Base-by-base conservation (phyloP, 495 filamentous ascomycete species). In the Aspergillus campestris region DNA sequence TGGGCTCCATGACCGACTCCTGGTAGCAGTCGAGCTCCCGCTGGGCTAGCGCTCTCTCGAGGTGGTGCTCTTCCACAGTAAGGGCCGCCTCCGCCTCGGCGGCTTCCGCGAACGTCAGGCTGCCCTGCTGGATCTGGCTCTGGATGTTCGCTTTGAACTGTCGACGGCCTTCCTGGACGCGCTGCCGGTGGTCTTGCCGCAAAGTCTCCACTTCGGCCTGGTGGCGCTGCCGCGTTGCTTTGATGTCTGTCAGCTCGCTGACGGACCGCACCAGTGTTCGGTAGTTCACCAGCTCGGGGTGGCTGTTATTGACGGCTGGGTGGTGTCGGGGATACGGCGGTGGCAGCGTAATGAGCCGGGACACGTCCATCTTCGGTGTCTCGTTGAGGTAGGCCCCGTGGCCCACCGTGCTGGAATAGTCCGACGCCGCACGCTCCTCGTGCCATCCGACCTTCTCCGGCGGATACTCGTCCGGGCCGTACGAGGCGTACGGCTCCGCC, bases 241-340 rank as follows among this genome's bases (percentile, higher is more conserved):
- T 80, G 32, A 89, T 69, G 51, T 89, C 85, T 5, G 74, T 71
- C 43, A 91, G 65, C 52, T 96, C 87, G 48, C 80, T 84, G 13
- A 96, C 71, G 0, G 75, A 71, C 10, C 94, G 82, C 12, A 95
- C 84, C 0, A 81, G 68, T 7, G 74, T 81, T 31, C 92, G 79
- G 18, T 88, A 87, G 0, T 82, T 72, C 0, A 89, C 75, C 7
- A 98, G 75, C 44, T 92, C 83, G 0, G 92, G 92, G 59, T 98
- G 92, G 55, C 80, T 88, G 56, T 98, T 98, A 59, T 94, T 95
- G 39, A 96, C 86, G 5, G 92, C 92, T 9, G 92, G 92, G 56
- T 96, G 83, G 59, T 96, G 88, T 11, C 89, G 79, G 2, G 92
- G 92, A 60, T 90, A 97, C 2, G 92, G 87, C 5, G 88, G 92